Evolutionary conservation across 2,329 filamentous ascomycete species (phyloP).

Genomic region (Chaetomiaceae sp.): DNA sequence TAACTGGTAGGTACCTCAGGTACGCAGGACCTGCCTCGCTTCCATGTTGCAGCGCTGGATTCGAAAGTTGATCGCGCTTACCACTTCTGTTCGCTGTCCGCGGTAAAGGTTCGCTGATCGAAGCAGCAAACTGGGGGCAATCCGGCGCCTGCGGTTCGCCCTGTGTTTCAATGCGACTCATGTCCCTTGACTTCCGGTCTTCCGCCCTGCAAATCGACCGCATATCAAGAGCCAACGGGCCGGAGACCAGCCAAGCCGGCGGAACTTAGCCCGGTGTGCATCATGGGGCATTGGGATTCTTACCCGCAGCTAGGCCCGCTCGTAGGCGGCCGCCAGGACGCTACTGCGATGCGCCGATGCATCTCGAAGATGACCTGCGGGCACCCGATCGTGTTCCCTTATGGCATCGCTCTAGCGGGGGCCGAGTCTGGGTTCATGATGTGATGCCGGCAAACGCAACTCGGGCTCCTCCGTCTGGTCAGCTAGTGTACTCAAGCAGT

Average conservation of each 20-base stretch:
- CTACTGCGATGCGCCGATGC: not conserved
- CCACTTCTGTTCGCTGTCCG: too few relatives aligned
- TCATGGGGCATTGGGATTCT: not conserved
- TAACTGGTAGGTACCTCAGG: too few relatives aligned
- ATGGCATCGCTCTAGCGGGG: too few relatives aligned
- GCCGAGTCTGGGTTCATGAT: too few relatives aligned
- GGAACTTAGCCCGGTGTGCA: not conserved
- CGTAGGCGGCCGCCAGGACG: not conserved
- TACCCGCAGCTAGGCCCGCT: not conserved
- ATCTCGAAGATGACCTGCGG: not conserved
- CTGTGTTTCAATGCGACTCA: slow-evolving; percentile 15
- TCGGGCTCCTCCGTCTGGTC: too few relatives aligned
- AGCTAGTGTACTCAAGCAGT: too few relatives aligned
- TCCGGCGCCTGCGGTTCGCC: not conserved
- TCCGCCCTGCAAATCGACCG: not conserved
- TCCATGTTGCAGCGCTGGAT: too few relatives aligned
- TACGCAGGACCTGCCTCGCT: too few relatives aligned
- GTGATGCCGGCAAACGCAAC: too few relatives aligned
- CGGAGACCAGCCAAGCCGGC: not conserved
- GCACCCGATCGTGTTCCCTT: not conserved
- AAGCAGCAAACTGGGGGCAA: too few relatives aligned
- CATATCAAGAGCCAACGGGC: not conserved
- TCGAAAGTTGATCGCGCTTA: too few relatives aligned
- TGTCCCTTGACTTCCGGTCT: not conserved
- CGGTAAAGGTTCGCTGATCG: not conserved